Evolutionary conservation across 2,329 filamentous ascomycete species (phyloP), one percentile per base, ranked within the genome.

Genomic region (Eurotiales sp.): DNA sequence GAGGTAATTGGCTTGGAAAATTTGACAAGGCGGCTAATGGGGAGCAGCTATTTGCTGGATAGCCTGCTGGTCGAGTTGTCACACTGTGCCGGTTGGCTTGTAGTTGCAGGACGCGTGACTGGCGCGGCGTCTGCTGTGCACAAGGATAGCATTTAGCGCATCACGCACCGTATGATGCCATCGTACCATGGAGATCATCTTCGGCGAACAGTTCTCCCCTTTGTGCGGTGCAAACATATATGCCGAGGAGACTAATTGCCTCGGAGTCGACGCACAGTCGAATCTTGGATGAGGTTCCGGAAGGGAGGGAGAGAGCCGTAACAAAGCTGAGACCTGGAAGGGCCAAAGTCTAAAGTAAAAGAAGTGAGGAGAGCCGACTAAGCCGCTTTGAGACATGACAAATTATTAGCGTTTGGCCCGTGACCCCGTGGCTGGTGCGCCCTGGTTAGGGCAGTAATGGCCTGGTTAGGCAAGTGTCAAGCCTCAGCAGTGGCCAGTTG

Each of bases 401-500:
- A 47, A 47, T 47, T 36, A 30, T 15, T 4, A 23, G 4, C 17
- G 3, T 34, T 25, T 17, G n/a, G 12, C 14, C n/a, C 19, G 11
- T n/a, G n/a, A n/a, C n/a, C n/a, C n/a, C n/a, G n/a, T n/a, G n/a
- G 8, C 10, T 27, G 14, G 39, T 42, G 39, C 15, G 21, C 19
- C n/a, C 39, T 36, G 32, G 22, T 32, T n/a, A n/a, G n/a, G 30
- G 46, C 46, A 53, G 51, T 37, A 49, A 29, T 49, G 22, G 40
- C 46, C 51, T 17, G 30, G 34, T 45, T n/a, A 34, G 45, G 45
- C 25, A 44, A 45, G 23, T 22, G 11, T 36, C 39, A 25, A 14
- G 23, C 32, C 32, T 30, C 29, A 27, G 43, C 29, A 19, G 21
- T n/a, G 21, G 22, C 11, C 15, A 29, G 40, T 30, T 22, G 30